Evolutionary conservation across 2,329 filamentous ascomycete species (phyloP).

Genomic region (Diaporthe sp.): DNA sequence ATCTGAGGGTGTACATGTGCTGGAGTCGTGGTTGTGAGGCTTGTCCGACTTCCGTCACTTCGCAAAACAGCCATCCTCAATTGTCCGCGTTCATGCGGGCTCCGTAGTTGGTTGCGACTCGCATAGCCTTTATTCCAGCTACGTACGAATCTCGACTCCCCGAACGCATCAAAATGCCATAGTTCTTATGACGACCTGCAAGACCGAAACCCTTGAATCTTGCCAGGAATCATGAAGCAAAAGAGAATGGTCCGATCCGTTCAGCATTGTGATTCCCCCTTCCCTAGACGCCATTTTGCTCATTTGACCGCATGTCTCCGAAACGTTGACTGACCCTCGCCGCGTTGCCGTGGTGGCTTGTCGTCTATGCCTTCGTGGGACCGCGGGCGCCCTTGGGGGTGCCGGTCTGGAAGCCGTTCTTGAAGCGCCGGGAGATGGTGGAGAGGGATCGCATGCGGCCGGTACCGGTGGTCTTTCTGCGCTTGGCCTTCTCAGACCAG

Average conservation of each 20-base stretch:
- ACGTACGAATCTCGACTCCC: slow-evolving; percentile 38
- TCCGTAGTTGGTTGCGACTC: slow-evolving; percentile 35
- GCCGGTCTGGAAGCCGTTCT: slow-evolving; percentile 97
- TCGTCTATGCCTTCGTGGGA: slow-evolving; percentile 57
- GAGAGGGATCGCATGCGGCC: slow-evolving; percentile 97
- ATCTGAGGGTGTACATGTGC: slow-evolving; percentile 1
- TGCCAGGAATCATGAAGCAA: slow-evolving; percentile 40
- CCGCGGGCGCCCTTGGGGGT: slow-evolving; percentile 87
- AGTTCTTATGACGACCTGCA: slow-evolving; percentile 41
- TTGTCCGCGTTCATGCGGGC: slow-evolving; percentile 9
- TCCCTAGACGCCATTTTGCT: slow-evolving; percentile 40
- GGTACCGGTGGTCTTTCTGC: slow-evolving; percentile 98
- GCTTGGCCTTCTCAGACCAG: slow-evolving; percentile 99
- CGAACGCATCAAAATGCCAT: slow-evolving; percentile 39
- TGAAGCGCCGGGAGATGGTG: slow-evolving; percentile 91
- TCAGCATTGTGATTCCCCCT: slow-evolving; percentile 45
- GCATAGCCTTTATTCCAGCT: slow-evolving; percentile 41
- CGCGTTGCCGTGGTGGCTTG: slow-evolving; percentile 34
- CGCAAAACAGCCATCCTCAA: slow-evolving; percentile 18
- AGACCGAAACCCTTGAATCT: slow-evolving; percentile 41
- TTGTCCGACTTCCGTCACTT: slow-evolving; percentile 1
- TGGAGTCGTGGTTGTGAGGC: neutral
- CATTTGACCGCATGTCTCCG: slow-evolving; percentile 39
- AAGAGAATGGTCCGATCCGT: slow-evolving; percentile 41
- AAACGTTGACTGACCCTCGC: slow-evolving; percentile 30